These are phyloP conservation scores for Rutstroemia sydowiana DNA, from an alignment of 2,329 filamentous ascomycete genomes.

Conservation along the genomic window DNA sequence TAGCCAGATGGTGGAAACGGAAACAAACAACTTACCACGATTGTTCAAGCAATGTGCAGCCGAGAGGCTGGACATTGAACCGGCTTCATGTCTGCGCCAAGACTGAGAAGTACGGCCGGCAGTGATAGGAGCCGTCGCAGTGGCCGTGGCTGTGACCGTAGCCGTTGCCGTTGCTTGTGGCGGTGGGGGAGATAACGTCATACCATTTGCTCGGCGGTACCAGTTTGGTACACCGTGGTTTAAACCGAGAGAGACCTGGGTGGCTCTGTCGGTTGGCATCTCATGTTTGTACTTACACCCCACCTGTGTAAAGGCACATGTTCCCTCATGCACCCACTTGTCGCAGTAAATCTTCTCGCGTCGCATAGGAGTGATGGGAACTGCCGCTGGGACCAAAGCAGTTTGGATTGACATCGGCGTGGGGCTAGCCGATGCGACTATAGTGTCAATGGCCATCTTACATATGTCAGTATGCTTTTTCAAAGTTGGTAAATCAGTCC, in stretches of 20 bases:
- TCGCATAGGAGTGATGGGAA: neutral
- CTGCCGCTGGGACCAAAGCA: neutral
- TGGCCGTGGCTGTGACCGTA: neutral
- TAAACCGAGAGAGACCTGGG: slow-evolving; percentile 64
- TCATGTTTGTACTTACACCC: slow-evolving; percentile 88
- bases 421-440: neutral
- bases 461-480: neutral
- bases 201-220: slow-evolving; percentile 1
- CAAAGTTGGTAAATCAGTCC: neutral
- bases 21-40: slow-evolving; percentile 2
- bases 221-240: slow-evolving; percentile 47
- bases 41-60: neutral
- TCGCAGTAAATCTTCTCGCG: slow-evolving; percentile 69
- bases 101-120: neutral
- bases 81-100: slow-evolving; percentile 6
- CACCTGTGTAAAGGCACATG: slow-evolving; percentile 78
- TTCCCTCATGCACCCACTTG: slow-evolving; percentile 81
- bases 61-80: neutral
- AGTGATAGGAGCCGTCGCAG: neutral
- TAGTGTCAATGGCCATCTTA: slow-evolving; percentile 6
- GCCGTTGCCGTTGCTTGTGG: neutral
- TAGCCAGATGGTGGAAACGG: neutral
- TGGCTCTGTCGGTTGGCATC: slow-evolving; percentile 66
- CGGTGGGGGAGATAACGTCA: neutral
- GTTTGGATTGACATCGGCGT: neutral